Evolutionary conservation across 305 asterid species (phyloP).

Genomic region (Fraxinus greggii): DNA sequence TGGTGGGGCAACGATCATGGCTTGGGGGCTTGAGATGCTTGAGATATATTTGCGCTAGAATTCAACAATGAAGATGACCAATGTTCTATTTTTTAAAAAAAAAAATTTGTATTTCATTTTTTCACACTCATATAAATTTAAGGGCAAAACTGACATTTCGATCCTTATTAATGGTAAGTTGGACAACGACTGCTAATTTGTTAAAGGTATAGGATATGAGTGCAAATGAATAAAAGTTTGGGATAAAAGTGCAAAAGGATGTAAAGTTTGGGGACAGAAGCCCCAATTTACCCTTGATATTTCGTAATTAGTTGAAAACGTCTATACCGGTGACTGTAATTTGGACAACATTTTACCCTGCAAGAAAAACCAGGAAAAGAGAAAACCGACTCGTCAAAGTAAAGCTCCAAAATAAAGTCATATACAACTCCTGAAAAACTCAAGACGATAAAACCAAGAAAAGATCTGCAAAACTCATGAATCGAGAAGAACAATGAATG

Average conservation of each 20-base stretch:
- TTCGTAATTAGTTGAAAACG: background rate
- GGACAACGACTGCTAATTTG: background rate
- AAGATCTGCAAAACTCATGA: background rate
- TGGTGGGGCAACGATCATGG: background rate
- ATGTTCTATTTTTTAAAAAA: background rate
- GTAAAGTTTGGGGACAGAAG: background rate
- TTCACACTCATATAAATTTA: background rate
- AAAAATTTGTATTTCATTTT: no score
- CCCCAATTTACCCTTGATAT: background rate
- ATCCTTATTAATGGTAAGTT: background rate
- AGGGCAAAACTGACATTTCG: background rate
- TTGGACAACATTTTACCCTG: background rate
- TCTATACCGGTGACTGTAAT: background rate
- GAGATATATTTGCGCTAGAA: background rate
- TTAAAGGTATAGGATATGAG: background rate
- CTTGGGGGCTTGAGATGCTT: background rate
- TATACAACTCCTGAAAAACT: background rate
- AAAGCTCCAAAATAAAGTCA: background rate
- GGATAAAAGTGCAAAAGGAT: background rate
- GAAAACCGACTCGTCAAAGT: background rate
- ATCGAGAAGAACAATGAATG: background rate
- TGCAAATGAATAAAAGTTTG: background rate
- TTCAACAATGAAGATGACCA: background rate
- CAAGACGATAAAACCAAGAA: background rate
- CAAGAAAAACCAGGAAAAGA: background rate